Evolutionary conservation across 1,284 basidiomycete genomes (phyloP).

Genomic region (Ustilago nuda): DNA sequence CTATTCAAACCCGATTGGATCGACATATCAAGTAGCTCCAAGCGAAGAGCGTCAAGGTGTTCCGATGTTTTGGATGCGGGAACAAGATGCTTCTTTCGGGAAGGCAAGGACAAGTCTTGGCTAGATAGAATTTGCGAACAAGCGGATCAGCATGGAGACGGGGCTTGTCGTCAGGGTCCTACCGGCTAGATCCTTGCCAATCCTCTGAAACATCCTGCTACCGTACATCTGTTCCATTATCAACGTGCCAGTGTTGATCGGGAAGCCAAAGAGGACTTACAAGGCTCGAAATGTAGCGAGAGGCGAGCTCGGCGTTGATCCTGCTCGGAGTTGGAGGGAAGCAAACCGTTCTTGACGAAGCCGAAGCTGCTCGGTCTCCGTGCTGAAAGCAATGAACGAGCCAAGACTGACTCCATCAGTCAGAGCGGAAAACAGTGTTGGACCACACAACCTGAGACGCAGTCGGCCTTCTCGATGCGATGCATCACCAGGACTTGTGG

Average conservation of each 20-base stretch:
- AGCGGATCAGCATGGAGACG: constrained; percentile 7
- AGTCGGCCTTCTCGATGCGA: background rate
- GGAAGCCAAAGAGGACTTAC: background rate
- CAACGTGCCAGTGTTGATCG: background rate
- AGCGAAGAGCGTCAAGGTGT: background rate
- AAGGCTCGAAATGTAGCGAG: background rate
- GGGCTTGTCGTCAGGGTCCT: constrained; percentile 2
- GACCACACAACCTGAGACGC: too few species aligned
- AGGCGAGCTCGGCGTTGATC: background rate
- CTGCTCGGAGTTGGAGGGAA: too few species aligned
- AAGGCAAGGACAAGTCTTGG: background rate
- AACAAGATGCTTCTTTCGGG: constrained; percentile 1
- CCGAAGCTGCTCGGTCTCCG: background rate
- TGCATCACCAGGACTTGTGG: background rate
- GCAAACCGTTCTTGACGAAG: too few species aligned
- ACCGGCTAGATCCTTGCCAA: background rate
- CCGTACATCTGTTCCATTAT: background rate
- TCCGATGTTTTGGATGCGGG: background rate
- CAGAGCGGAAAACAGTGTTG: too few species aligned
- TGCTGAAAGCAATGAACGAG: background rate
- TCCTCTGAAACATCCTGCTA: background rate
- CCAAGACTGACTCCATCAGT: background rate
- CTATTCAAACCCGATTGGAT: background rate
- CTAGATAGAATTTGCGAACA: background rate
- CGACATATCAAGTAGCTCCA: too few species aligned